These are phyloP conservation scores for Entomophthora muscae DNA, from an alignment of 371 early-diverging fungal species.

Conservation along the genomic window DNA sequence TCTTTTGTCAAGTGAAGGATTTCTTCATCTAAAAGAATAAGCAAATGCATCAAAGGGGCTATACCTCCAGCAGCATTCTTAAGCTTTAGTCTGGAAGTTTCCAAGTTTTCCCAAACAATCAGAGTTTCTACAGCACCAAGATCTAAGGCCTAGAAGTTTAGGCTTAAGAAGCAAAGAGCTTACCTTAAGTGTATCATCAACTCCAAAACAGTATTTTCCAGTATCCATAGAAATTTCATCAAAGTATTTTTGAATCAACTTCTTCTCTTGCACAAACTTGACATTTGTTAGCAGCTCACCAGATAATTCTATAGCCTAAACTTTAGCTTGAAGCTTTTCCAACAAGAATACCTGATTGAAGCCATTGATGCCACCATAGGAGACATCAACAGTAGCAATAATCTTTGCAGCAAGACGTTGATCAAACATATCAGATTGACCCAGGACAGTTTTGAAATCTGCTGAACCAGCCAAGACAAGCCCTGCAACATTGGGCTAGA, in stretches of 20 bases:
- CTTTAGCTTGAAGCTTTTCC: not conserved
- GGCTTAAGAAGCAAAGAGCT: not conserved
- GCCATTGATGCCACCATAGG: slow-evolving; percentile 99
- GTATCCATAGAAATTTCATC: slow-evolving; percentile 93
- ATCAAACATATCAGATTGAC: slow-evolving; percentile 90
- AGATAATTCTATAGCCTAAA: slow-evolving; percentile 88
- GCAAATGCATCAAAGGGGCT: not conserved
- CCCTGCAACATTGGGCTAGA: slow-evolving; percentile 70
- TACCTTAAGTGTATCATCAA: slow-evolving; percentile 87
- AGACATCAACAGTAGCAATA: slow-evolving; percentile 92
- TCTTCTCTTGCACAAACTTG: slow-evolving; percentile 98
- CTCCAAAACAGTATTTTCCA: slow-evolving; percentile 94
- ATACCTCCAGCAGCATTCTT: slow-evolving; percentile 46
- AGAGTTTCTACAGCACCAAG: slow-evolving; percentile 94
- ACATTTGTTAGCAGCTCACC: slow-evolving; percentile 90
- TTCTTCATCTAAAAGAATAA: slow-evolving; percentile 20
- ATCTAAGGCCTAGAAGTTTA: slow-evolving; percentile 48
- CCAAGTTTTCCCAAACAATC: slow-evolving; percentile 95
- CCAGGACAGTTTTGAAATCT: slow-evolving; percentile 96
- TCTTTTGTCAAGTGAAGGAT: slow-evolving; percentile 62
- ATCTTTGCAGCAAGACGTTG: slow-evolving; percentile 77
- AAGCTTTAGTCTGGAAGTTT: slow-evolving; percentile 50
- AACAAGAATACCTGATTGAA: slow-evolving; percentile 51
- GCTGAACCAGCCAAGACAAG: slow-evolving; percentile 95
- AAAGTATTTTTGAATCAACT: slow-evolving; percentile 91